These are phyloP conservation scores for Leishmania arabica DNA, from an alignment of 208 protist species.

Conservation along the genomic window DNA sequence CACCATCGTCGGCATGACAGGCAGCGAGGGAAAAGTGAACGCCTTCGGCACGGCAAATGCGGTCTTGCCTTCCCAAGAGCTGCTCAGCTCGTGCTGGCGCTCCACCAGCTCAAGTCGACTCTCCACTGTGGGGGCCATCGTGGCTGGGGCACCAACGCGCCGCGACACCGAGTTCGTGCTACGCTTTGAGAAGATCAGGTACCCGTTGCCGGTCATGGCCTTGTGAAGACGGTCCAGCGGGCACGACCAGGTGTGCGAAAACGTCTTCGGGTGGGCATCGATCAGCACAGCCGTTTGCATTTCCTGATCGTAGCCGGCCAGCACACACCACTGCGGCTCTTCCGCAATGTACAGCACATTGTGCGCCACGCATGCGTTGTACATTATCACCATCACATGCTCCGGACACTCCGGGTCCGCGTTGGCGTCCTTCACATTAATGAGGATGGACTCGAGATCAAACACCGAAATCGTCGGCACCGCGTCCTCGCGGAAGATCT, in stretches of 20 bases:
- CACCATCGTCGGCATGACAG: constrained; percentile 80
- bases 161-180: constrained; percentile 14
- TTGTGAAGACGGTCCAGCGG: constrained; percentile 87
- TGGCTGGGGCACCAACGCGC: constrained; percentile 58
- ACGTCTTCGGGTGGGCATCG: constrained; percentile 86
- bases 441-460: constrained; percentile 83
- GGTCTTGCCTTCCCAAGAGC: constrained; percentile 17
- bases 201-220: constrained; percentile 86
- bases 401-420: constrained; percentile 65
- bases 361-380: constrained; percentile 88
- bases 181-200: constrained; percentile 83
- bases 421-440: constrained; percentile 77
- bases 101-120: constrained; percentile 62
- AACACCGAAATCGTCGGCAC: constrained; percentile 91
- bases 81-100: constrained; percentile 43
- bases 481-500: constrained; percentile 85
- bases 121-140: constrained; percentile 63
- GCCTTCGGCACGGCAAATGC: constrained; percentile 29
- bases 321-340: constrained; percentile 81
- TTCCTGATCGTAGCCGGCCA: constrained; percentile 88
- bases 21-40: constrained; percentile 66
- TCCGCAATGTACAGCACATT: constrained; percentile 85
- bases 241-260: constrained; percentile 83
- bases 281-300: constrained; percentile 83
- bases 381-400: constrained; percentile 90